Evolutionary conservation across 176 grass and related monocot species (phyloP).

Genomic region (Zizania latifolia): DNA sequence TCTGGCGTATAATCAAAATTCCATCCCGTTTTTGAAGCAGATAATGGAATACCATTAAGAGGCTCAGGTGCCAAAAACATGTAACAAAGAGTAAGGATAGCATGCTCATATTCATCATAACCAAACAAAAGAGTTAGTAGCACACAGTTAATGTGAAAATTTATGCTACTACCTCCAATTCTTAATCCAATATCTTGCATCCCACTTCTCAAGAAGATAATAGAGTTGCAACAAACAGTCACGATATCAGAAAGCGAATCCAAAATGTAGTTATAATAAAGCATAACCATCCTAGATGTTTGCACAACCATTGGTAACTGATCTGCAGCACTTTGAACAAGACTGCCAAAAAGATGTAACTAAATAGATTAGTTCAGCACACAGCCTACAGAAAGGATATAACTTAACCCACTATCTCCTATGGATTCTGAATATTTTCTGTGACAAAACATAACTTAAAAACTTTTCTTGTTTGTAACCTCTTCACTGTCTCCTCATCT

Average conservation of each 20-base stretch:
- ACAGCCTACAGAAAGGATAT: neutral
- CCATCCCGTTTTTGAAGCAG: neutral
- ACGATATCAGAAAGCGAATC: neutral
- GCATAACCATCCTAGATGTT: neutral
- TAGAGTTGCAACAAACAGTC: neutral
- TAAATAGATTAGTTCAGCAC: neutral
- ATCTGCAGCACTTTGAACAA: neutral
- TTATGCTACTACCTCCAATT: neutral
- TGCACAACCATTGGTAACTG: neutral
- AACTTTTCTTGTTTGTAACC: neutral
- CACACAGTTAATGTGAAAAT: no score
- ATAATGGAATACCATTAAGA: neutral
- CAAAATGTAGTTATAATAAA: neutral
- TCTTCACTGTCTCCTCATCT: neutral
- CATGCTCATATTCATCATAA: neutral
- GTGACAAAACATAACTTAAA: neutral
- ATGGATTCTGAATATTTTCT: neutral
- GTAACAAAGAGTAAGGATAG: neutral
- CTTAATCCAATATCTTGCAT: neutral
- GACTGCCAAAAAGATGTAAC: neutral
- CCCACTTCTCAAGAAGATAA: neutral
- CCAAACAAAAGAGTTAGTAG: neutral
- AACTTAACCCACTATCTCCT: neutral
- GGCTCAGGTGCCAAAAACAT: neutral
- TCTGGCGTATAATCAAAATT: neutral